These are phyloP conservation scores for Rhodocollybia butyracea DNA, from an alignment of 768 basidiomycete species.

Conservation along the genomic window DNA sequence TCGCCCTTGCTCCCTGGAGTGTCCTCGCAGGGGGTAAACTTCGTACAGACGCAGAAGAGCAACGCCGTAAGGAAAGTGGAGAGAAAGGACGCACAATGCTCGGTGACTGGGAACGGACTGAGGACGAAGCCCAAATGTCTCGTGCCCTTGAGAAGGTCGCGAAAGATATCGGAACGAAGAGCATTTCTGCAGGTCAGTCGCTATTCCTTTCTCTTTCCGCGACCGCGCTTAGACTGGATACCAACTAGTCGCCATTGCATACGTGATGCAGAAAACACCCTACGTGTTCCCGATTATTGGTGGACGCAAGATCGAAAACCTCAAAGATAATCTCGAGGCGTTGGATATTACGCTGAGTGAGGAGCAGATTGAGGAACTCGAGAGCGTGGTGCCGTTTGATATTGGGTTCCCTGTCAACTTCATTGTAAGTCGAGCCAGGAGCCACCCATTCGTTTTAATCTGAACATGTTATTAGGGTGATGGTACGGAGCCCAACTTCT, in stretches of 20 bases:
- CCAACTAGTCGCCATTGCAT: constrained; percentile 36
- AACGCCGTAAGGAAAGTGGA: constrained; percentile 10
- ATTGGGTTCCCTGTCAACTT: constrained; percentile 31
- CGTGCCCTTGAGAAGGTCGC: constrained; percentile 36
- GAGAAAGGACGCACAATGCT: constrained; percentile 35
- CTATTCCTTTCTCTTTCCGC: background rate
- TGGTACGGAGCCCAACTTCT: constrained; percentile 17
- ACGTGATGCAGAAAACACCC: constrained; percentile 25
- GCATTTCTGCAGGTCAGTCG: constrained; percentile 15
- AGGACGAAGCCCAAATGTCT: constrained; percentile 28
- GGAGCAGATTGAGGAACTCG: constrained; percentile 35
- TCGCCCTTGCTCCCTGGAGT: constrained; percentile 30
- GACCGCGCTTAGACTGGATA: background rate
- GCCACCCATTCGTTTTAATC: too few relatives aligned
- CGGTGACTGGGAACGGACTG: constrained; percentile 31
- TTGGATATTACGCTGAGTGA: constrained; percentile 32
- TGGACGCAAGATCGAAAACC: constrained; percentile 38
- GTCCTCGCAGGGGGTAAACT: constrained; percentile 37
- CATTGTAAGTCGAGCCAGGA: constrained; percentile 9
- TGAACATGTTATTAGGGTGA: too few relatives aligned
- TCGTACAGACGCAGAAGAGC: constrained; percentile 40
- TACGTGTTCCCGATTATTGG: constrained; percentile 11
- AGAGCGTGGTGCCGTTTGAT: constrained; percentile 32
- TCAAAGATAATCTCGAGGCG: constrained; percentile 36
- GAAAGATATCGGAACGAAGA: constrained; percentile 33